Evolutionary conservation across 257 asterid genomes (phyloP).

Genomic region (Solanum chmielewskii): DNA sequence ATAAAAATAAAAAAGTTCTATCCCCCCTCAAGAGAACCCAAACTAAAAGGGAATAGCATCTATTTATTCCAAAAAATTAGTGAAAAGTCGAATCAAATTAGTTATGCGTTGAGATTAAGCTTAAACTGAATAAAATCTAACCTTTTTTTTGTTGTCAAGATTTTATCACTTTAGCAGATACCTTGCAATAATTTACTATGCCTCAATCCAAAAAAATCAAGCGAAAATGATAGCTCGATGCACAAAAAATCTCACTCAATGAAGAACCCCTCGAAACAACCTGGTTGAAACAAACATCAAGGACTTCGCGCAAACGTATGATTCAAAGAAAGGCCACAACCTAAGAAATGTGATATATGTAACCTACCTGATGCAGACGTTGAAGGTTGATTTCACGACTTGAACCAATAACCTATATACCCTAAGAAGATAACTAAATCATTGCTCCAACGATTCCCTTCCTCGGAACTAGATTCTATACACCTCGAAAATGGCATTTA

Average conservation of each 20-base stretch:
- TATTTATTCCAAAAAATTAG: not conserved
- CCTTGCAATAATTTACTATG: not conserved
- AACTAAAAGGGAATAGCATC: not conserved
- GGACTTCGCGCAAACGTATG: not conserved
- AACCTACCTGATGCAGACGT: rapidly evolving
- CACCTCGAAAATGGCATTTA: not conserved
- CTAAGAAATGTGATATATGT: not conserved
- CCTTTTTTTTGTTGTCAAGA: not conserved
- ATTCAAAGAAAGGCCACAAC: not conserved
- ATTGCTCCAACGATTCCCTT: not conserved
- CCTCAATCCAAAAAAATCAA: not conserved
- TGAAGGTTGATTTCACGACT: not conserved
- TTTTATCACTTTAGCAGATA: not conserved
- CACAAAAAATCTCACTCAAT: not conserved
- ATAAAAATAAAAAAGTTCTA: not conserved
- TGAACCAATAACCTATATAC: rapidly evolving
- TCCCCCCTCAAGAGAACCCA: not conserved
- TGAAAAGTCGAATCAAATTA: not conserved
- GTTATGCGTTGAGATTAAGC: not conserved
- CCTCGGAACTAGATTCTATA: not conserved
- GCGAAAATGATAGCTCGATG: not conserved
- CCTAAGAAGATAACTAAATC: not conserved
- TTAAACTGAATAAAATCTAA: not conserved
- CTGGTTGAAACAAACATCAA: not conserved
- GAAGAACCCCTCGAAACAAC: not conserved